Evolutionary conservation across 495 filamentous ascomycete genomes (phyloP).

Genomic region (Annulohypoxylon moriforme): DNA sequence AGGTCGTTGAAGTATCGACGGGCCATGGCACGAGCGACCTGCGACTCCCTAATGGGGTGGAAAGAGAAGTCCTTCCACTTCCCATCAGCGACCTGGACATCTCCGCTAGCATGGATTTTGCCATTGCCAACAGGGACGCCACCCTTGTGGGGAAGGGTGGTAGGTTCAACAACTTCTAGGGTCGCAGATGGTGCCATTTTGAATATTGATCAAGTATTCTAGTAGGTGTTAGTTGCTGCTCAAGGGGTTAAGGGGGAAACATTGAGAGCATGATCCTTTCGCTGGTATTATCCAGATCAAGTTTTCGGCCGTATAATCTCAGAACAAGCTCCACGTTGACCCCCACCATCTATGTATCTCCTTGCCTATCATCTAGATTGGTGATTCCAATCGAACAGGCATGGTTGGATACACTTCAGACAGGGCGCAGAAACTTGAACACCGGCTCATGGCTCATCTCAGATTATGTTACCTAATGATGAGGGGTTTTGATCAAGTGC

Average conservation of each 20-base stretch:
- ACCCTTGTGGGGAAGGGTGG: slow-evolving; percentile 49
- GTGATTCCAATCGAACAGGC: neutral
- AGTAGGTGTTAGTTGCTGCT: slow-evolving; percentile 51
- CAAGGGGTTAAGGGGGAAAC: slow-evolving; percentile 54
- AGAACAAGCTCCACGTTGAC: slow-evolving; percentile 58
- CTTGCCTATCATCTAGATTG: slow-evolving; percentile 19
- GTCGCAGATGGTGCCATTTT: slow-evolving; percentile 82
- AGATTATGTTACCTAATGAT: slow-evolving; percentile 52
- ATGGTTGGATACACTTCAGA: slow-evolving; percentile 30
- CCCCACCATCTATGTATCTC: slow-evolving; percentile 30
- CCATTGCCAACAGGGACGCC: slow-evolving; percentile 54
- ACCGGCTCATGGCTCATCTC: slow-evolving; percentile 53
- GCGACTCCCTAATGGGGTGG: slow-evolving; percentile 85
- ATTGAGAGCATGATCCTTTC: slow-evolving; percentile 88
- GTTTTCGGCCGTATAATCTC: slow-evolving; percentile 95
- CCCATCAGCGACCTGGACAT: slow-evolving; percentile 67
- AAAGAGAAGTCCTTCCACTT: slow-evolving; percentile 86
- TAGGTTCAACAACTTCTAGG: slow-evolving; percentile 47
- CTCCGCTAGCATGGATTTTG: slow-evolving; percentile 52
- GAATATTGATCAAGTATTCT: slow-evolving; percentile 49
- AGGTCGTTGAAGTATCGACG: slow-evolving; percentile 90
- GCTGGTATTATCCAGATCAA: slow-evolving; percentile 99
- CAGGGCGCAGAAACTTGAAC: slow-evolving; percentile 46
- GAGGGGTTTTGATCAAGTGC: slow-evolving; percentile 48
- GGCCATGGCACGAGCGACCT: slow-evolving; percentile 92